Evolutionary conservation across 306 rosid species (phyloP).

Genomic region (Parietaria judaica): DNA sequence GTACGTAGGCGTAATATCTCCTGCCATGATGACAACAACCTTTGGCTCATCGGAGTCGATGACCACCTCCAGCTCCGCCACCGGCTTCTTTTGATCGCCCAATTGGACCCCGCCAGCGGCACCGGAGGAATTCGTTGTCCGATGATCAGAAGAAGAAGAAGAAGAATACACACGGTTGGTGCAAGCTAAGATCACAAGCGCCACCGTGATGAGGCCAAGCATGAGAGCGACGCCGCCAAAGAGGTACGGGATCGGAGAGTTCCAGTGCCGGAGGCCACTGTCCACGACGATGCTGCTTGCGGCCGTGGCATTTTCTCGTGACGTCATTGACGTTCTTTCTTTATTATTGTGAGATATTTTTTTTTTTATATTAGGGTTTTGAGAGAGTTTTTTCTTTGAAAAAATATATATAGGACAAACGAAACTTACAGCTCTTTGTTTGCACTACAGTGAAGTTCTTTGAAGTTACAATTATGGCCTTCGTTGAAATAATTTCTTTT

Average conservation of each 20-base stretch:
- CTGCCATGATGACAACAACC: conserved; percentile 74
- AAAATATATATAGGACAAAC: conserved; percentile 9
- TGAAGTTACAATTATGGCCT: conserved; percentile 20
- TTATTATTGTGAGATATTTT: neutral
- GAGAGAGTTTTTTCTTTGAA: neutral
- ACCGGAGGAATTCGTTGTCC: conserved; percentile 5
- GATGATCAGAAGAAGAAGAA: neutral
- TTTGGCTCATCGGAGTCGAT: conserved; percentile 26
- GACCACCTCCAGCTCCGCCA: conserved; percentile 12
- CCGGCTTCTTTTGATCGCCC: conserved; percentile 21
- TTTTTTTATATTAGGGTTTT: neutral
- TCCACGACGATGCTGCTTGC: neutral
- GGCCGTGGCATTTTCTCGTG: conserved; percentile 19
- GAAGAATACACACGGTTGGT: conserved; percentile 14
- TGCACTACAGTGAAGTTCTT: conserved; percentile 2
- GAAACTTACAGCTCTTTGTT: neutral
- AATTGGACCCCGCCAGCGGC: neutral
- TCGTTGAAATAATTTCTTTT: neutral
- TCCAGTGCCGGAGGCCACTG: conserved; percentile 28
- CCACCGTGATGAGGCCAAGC: conserved; percentile 37
- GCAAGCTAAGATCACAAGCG: conserved; percentile 49
- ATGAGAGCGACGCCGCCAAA: conserved; percentile 53
- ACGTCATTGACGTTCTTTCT: conserved; percentile 19
- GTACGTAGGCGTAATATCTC: conserved; percentile 58
- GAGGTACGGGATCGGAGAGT: conserved; percentile 62